Evolutionary conservation across 139 green algal genomes (phyloP), one percentile per base, ranked within the genome.

Genomic region (Pseudopediastrum boryanum): DNA sequence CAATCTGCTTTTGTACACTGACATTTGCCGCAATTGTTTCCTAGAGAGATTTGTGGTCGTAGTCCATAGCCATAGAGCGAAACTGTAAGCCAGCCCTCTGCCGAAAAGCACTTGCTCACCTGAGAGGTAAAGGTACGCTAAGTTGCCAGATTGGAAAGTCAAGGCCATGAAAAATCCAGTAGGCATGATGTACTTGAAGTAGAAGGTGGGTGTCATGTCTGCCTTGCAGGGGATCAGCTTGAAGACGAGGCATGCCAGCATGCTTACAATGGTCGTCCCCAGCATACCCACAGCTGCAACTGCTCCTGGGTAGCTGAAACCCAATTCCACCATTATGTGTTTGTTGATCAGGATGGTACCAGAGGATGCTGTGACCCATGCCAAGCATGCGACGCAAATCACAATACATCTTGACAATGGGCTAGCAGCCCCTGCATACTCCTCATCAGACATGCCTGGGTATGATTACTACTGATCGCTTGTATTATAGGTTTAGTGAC

Each of bases 101-200:
- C n/a, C n/a, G n/a, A n/a, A n/a, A n/a, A n/a, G n/a, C n/a, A n/a
- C 13, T 5, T 27, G 3, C 66, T 13, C 42, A 74, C 66, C 66
- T 56, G 66, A 61, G 2, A 74, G 42, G n/a, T 74, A 74, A 42
- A 74, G 27, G 42, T 74, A 74, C 2, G 66, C 66, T 56, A 43
- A 61, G 66, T 74, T 74, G n/a, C 70, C 70, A 0, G 50, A 44
- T 23, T 79, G 69, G 70, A 86, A 86, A 21, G 69, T 86, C 3
- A 86, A 70, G 21, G 71, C 82, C 75, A 85, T 88, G 69, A 85
- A 82, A 48, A 85, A 83, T 27, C 79, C 84, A 39, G 80, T 85
- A 35, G 79, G 74, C 50, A 86, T 38, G 27, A 89, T 67, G 0
- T 65, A 61, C 12, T 61, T 83, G 27, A 78, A 59, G 61, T 79